Conservation (phyloP, 1,284 basidiomycete genomes). For the Malassezia obtusa region DNA sequence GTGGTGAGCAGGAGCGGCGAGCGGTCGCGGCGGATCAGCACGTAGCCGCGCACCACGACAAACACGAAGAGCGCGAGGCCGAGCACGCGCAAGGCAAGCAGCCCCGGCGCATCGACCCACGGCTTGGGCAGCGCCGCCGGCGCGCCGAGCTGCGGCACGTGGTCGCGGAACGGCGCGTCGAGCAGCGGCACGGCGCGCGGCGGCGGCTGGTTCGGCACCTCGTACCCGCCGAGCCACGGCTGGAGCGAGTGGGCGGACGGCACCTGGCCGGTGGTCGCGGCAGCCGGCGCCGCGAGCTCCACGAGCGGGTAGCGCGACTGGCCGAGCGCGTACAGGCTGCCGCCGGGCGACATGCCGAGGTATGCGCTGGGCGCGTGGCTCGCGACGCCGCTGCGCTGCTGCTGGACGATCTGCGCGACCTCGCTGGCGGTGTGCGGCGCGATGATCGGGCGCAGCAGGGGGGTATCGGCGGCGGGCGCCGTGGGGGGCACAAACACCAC, state of each 20-base stretch:
- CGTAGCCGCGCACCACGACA: constrained; percentile 8
- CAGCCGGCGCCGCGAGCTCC: constrained; percentile 20
- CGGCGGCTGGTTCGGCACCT: constrained; percentile 1
- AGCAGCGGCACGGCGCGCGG: not conserved
- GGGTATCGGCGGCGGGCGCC: not conserved
- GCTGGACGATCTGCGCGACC: not conserved
- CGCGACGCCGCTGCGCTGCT: not conserved
- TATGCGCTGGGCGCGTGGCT: constrained; percentile 18
- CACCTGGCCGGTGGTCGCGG: not conserved
- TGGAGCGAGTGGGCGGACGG: not conserved
- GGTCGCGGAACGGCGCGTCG: not conserved
- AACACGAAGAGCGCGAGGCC: constrained; percentile 1
- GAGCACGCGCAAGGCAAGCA: not conserved
- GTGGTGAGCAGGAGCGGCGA: constrained; percentile 1
- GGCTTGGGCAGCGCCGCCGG: not conserved
- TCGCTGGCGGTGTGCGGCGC: constrained; percentile 7
- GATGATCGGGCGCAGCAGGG: constrained; percentile 11
- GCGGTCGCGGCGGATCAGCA: not conserved
- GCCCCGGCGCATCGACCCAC: not conserved
- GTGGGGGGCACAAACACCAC: constrained; percentile 14
- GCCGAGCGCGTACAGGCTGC: constrained; percentile 38
- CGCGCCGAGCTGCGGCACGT: not conserved
- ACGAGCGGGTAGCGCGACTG: constrained; percentile 30
- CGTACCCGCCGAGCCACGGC: constrained; percentile 13
- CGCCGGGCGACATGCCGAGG: constrained; percentile 30